Base-by-base conservation (phyloP, 352 stramenopile genomes). In the Pythium scleroteichum region DNA sequence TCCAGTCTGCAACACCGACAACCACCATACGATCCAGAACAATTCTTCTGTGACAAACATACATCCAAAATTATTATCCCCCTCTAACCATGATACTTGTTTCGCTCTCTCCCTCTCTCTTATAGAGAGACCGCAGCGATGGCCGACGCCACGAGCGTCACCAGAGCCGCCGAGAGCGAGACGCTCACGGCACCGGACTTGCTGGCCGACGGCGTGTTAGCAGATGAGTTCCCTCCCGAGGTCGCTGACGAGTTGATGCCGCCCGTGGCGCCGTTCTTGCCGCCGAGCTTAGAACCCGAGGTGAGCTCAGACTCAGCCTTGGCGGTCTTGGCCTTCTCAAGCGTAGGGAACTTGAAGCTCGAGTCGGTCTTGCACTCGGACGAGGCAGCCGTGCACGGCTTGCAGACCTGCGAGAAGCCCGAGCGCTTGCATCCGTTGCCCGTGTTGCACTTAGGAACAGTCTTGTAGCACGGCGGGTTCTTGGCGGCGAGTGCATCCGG, bases 401-500 rank as follows among this genome's bases (percentile, higher is more conserved):
- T 85, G 60, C 84, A 93, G n/a, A 93, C 13, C 64, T 93, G 84
- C 26, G 78, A 85, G 76, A 89, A 90, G 12, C 75, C 73, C 1
- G 72, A 69, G 45, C 84, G 84, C 68, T 87, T 81, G 66, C 84
- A 93, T 46, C 81, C 82, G 23, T 64, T 75, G 35, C 71, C 74
- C 10, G 60, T 74, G 17, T 76, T 76, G 45, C 83, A 92, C 6
- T 65, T 59, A 14, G 64, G 48, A 7, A 86, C 75, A 22, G 75
- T 87, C 71, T 76, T 71, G 64, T 87, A 94, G 67, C 85, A 94
- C 38, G 78, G 79, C 16, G 81, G 81, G 67, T 94, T 94, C 4
- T 41, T 19, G 12, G 59, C 56, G 16, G 68, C 67, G 20, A 94
- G 75, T 16, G 78, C 65, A 9, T 72, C 62, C 1, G 72, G 62